phyloP scores from a whole-genome alignment of 2,329 filamentous ascomycete species.

The Ophiocordyceps polyrhachis-furcata region DNA sequence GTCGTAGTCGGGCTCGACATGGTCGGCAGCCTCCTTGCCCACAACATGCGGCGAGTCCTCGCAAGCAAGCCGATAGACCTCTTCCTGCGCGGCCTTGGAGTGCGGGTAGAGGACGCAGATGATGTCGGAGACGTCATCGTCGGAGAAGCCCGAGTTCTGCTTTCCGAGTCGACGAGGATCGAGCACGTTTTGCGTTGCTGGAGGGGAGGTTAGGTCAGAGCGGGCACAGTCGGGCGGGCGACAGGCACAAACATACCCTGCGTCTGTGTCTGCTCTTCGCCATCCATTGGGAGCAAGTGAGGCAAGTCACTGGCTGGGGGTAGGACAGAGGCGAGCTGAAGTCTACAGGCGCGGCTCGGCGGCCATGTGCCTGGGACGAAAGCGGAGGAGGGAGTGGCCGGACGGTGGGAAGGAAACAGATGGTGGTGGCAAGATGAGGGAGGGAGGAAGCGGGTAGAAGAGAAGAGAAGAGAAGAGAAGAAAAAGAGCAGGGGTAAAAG shows the following conservation, averaged over 20 bases:
- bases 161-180: constrained; percentile 65
- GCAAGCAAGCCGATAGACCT: constrained; percentile 37
- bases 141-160: constrained; percentile 65
- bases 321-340: not conserved
- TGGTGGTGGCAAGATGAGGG: not conserved
- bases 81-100: constrained; percentile 50
- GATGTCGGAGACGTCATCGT: constrained; percentile 73
- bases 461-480: not conserved
- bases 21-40: constrained; percentile 27
- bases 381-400: not conserved
- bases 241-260: constrained; percentile 14
- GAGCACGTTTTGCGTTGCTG: constrained; percentile 27
- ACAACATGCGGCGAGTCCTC: constrained; percentile 30
- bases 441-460: not conserved
- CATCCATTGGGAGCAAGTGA: constrained; percentile 21
- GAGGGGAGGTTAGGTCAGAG: not conserved
- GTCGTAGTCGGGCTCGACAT: constrained; percentile 31
- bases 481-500: not conserved
- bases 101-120: constrained; percentile 74
- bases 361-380: not conserved
- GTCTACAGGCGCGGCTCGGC: not conserved
- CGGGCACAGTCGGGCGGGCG: no score
- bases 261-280: constrained; percentile 23
- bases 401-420: not conserved
- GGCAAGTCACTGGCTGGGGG: not conserved